A percentile compares a stretch with the other conserved stretches of the same genome.
Evolutionary conservation across 2,329 filamentous ascomycete species (phyloP).

Genomic region (Alternaria alternata): DNA sequence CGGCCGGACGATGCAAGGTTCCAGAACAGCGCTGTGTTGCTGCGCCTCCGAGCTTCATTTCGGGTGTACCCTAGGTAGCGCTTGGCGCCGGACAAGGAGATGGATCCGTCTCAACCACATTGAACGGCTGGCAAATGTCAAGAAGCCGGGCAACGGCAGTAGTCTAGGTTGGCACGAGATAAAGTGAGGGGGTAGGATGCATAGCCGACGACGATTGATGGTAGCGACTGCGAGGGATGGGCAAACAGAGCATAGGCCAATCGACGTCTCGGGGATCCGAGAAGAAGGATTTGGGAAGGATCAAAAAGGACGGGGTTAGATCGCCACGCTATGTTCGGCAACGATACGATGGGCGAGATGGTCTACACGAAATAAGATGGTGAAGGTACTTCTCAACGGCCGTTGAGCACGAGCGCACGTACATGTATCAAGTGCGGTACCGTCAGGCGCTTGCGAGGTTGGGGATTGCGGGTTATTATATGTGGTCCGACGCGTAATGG

Average conservation of each 20-base stretch:
- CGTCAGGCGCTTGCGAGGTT: constrained; percentile 2
- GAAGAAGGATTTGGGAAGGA: constrained; percentile 15
- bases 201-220: not conserved
- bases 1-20: constrained; percentile 16
- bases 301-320: constrained; percentile 17
- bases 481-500: constrained; percentile 45
- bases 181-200: not conserved
- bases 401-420: constrained; percentile 2
- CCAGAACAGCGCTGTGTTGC: constrained; percentile 12
- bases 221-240: not conserved
- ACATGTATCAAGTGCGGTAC: constrained; percentile 1
- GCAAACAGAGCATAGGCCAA: not conserved
- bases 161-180: not conserved
- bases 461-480: constrained; percentile 25
- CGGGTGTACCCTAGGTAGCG: constrained; percentile 17
- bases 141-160: not conserved
- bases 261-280: constrained; percentile 1
- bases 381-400: constrained; percentile 6
- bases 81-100: constrained; percentile 4
- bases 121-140: not conserved
- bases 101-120: constrained; percentile 2
- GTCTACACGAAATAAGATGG: constrained; percentile 11
- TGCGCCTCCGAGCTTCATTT: constrained; percentile 22
- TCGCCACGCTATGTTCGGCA: constrained; percentile 23
- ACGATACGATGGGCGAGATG: constrained; percentile 16